These are phyloP conservation scores for Dactylellina haptotyla DNA, from an alignment of 2,329 filamentous ascomycete genomes.

Conservation along the genomic window DNA sequence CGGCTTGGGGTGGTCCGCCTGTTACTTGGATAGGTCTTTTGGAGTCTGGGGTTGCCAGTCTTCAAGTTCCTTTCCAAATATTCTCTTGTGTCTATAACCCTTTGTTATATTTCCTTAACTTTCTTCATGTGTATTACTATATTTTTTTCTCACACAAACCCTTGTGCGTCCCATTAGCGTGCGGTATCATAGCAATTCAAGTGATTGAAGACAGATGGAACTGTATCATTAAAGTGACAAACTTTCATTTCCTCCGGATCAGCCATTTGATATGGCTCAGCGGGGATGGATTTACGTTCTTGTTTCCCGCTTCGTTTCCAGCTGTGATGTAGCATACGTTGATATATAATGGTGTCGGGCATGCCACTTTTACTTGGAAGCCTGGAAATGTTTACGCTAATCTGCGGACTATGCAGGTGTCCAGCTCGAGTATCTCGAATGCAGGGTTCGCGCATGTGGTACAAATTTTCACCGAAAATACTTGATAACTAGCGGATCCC, in stretches of 20 bases:
- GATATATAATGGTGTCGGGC: too few relatives aligned
- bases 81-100: conserved; percentile 4
- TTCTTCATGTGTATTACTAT: conserved; percentile 48
- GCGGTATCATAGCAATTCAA: conserved; percentile 45
- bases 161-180: conserved; percentile 43
- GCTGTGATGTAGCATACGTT: not conserved
- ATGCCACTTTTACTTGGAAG: too few relatives aligned
- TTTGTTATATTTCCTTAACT: conserved; percentile 18
- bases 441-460: too few relatives aligned
- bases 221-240: conserved; percentile 44
- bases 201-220: conserved; percentile 48
- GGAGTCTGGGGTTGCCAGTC: not conserved
- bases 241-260: not conserved
- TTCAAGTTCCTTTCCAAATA: not conserved
- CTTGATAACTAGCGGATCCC: too few relatives aligned
- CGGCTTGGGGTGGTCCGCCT: not conserved
- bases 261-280: conserved; percentile 6
- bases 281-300: not conserved
- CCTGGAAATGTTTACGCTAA: too few relatives aligned
- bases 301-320: not conserved
- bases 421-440: too few relatives aligned
- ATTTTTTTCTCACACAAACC: conserved; percentile 26
- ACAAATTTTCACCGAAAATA: not conserved
- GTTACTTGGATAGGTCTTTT: not conserved
- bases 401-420: too few relatives aligned